A percentile compares a stretch with the other conserved stretches of the same genome.
Evolutionary conservation across 1,284 basidiomycete species (phyloP).

Genomic region (Coniferiporia weirii): DNA sequence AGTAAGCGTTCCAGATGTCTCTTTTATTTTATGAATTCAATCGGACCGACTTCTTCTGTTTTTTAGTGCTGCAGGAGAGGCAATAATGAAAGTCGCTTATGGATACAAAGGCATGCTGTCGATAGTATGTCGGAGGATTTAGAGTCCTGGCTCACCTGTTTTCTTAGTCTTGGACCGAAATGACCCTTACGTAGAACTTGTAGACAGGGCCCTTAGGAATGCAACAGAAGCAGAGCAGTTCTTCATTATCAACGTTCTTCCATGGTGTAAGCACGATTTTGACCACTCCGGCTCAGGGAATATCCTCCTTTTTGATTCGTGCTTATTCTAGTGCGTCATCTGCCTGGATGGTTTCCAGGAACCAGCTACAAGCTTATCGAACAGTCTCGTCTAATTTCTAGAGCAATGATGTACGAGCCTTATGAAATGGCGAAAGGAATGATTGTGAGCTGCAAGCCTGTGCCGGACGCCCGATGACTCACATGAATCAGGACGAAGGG

Average conservation of each 20-base stretch:
- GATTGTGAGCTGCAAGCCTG: constrained; percentile 6
- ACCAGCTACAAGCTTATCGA: constrained; percentile 46
- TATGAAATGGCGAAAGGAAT: constrained; percentile 11
- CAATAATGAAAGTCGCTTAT: constrained; percentile 8
- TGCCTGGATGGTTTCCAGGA: constrained; percentile 18
- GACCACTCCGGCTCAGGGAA: not conserved
- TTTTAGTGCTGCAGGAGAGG: constrained; percentile 4
- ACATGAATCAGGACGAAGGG: not conserved
- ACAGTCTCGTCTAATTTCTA: constrained; percentile 35
- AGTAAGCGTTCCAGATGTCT: not conserved
- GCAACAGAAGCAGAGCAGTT: constrained; percentile 8
- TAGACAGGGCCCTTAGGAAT: constrained; percentile 5
- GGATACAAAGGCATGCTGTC: not conserved
- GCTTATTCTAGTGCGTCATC: not conserved
- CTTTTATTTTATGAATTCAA: too few species aligned
- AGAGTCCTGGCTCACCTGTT: not conserved
- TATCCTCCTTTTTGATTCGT: not conserved
- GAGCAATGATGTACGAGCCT: constrained; percentile 8
- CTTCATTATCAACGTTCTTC: constrained; percentile 11
- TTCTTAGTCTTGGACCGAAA: not conserved
- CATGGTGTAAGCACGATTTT: not conserved
- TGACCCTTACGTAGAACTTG: constrained; percentile 19
- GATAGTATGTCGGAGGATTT: not conserved
- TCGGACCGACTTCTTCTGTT: not conserved
- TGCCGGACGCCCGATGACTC: not conserved